Conservation (phyloP, 2,329 filamentous ascomycete species). For the Aspergillus sp. region DNA sequence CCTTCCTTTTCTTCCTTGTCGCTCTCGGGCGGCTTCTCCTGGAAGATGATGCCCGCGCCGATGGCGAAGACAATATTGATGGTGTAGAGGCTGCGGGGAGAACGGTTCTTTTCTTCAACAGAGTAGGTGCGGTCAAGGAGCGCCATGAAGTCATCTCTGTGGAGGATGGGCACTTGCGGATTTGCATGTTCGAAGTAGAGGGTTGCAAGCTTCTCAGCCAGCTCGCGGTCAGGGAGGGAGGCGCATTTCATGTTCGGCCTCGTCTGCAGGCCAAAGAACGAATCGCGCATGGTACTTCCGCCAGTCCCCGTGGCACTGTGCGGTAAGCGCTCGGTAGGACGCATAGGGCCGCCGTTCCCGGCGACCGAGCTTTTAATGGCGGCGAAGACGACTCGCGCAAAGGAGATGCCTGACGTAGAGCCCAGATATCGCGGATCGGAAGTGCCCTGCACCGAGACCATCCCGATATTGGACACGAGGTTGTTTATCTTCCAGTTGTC, state of each 20-base stretch:
- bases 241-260: constrained; percentile 80
- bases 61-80: constrained; percentile 97
- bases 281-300: constrained; percentile 81
- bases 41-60: constrained; percentile 84
- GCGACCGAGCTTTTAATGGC: constrained; percentile 72
- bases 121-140: constrained; percentile 77
- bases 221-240: constrained; percentile 66
- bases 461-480: constrained; percentile 59
- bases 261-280: constrained; percentile 92
- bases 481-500: constrained; percentile 56
- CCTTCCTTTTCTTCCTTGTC: constrained; percentile 17
- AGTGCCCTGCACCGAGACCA: constrained; percentile 67
- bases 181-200: constrained; percentile 96
- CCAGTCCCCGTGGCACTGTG: constrained; percentile 44
- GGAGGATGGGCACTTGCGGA: constrained; percentile 86
- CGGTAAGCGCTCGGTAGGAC: constrained; percentile 47
- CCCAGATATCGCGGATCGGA: constrained; percentile 74
- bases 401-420: constrained; percentile 83
- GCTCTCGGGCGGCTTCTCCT: constrained; percentile 25
- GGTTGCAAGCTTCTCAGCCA: constrained; percentile 63
- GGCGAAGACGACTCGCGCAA: constrained; percentile 86
- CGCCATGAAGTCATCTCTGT: constrained; percentile 79
- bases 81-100: constrained; percentile 78
- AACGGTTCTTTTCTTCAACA: constrained; percentile 55
- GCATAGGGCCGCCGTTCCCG: constrained; percentile 44